phyloP scores from a whole-genome alignment of 108 stramenopile species.

The Nitzschia palea region DNA sequence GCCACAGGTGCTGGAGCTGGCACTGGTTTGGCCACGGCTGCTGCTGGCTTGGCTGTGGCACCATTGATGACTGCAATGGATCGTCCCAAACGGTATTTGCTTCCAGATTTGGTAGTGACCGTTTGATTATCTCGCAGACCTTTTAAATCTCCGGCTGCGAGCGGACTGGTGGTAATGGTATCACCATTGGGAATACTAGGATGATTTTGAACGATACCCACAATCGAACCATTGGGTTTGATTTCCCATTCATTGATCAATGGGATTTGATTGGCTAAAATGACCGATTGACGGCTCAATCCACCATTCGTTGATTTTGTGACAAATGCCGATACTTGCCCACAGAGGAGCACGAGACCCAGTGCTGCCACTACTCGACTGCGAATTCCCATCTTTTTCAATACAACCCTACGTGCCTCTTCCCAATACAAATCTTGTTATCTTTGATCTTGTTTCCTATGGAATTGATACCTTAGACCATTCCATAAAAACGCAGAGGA shows the following conservation, averaged over 20 bases:
- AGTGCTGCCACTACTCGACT: too few relatives aligned
- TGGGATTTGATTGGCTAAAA: not conserved
- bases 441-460: too few relatives aligned
- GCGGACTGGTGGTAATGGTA: constrained; percentile 47
- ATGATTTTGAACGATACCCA: constrained; percentile 53
- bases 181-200: constrained; percentile 59
- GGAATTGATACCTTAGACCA: too few relatives aligned
- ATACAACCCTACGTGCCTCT: too few relatives aligned
- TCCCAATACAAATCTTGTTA: too few relatives aligned
- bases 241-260: constrained; percentile 22
- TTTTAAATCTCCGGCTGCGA: constrained; percentile 12
- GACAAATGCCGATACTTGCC: too few relatives aligned
- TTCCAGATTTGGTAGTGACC: constrained; percentile 18
- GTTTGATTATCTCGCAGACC: constrained; percentile 1
- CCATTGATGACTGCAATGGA: not conserved
- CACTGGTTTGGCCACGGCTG: not conserved
- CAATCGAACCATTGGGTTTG: constrained; percentile 37
- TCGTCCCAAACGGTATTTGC: constrained; percentile 19
- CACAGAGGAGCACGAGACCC: too few relatives aligned
- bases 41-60: not conserved
- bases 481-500: too few relatives aligned
- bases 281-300: too few relatives aligned
- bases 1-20: not conserved
- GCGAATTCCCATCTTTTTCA: too few relatives aligned
- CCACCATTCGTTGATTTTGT: too few relatives aligned